Evolutionary conservation across 768 basidiomycete species (phyloP).

Genomic region (Hygrophorus russula): DNA sequence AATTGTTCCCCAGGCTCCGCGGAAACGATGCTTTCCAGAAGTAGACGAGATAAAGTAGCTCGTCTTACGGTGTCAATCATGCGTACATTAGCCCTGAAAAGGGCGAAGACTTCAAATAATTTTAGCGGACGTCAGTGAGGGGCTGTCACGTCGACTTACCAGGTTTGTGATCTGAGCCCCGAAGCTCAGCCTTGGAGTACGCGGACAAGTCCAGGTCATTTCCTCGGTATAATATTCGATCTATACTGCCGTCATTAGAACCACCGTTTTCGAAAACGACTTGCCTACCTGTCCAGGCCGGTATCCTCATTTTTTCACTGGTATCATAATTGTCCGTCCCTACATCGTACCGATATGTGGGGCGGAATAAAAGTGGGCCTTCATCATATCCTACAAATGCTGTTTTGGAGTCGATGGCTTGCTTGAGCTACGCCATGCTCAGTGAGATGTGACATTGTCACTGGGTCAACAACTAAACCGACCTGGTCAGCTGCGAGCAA

Average conservation of each 20-base stretch:
- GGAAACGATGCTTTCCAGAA: slow-evolving; percentile 54
- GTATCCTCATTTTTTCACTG: slow-evolving; percentile 92
- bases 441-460: slow-evolving; percentile 2
- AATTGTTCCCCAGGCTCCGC: slow-evolving; percentile 56
- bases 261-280: neutral
- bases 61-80: slow-evolving; percentile 73
- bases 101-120: slow-evolving; percentile 55
- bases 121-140: slow-evolving; percentile 5
- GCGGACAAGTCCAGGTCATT: slow-evolving; percentile 54
- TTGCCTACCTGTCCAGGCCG: slow-evolving; percentile 87
- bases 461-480: slow-evolving; percentile 11
- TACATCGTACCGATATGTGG: slow-evolving; percentile 88
- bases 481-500: slow-evolving; percentile 85
- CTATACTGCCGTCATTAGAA: slow-evolving; percentile 28
- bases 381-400: slow-evolving; percentile 83
- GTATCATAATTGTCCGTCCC: slow-evolving; percentile 85
- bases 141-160: slow-evolving; percentile 28
- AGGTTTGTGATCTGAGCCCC: slow-evolving; percentile 93
- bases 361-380: slow-evolving; percentile 82
- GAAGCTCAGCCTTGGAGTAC: slow-evolving; percentile 79
- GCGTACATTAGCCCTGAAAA: slow-evolving; percentile 70
- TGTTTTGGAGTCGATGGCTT: slow-evolving; percentile 57
- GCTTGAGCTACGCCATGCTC: slow-evolving; percentile 41
- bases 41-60: slow-evolving; percentile 51
- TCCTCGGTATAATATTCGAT: slow-evolving; percentile 88